Evolutionary conservation across 73 alveolate species (phyloP), one percentile per base, ranked within the genome.

Genomic region (Paraurostyla sp.): DNA sequence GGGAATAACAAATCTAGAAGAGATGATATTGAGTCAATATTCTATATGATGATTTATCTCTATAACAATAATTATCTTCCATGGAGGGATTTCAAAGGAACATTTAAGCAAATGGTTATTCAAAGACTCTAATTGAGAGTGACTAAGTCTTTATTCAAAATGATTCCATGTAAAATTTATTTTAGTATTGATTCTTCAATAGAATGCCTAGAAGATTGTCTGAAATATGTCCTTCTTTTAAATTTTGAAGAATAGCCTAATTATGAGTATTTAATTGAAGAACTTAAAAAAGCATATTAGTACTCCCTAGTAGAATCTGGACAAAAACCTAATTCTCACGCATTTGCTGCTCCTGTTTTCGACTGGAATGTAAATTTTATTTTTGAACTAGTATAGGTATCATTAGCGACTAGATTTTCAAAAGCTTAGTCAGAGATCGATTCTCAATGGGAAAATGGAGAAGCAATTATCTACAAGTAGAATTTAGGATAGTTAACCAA

Each of bases 1-100:
- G 87, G 93, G 0, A 56, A 50, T 3, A 54, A 43, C n/a, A 88
- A 52, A 54, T 88, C 94, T 0, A 46, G 94, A 45, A 54, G 90
- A 46, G 94, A 88, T 41, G 94, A 88, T 60, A 35, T 88, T 3
- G 91, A 88, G 56, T 48, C 83, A 0, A 18, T 52, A 0, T 81
- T 81, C 54, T 59, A 56, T 68, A 9, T 81, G 36, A 81, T 81
- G 91, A 57, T 81, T 7, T 81, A 81, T 59, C 71, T 81, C 50
- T 57, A 56, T 29, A 58, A 81, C 69, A 58, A 58, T 33, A 59
- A 81, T 32, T 81, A 11, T 59, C 29, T 56, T 16, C 81, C 82
- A 33, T 81, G 91, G 91, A 23, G 82, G 23, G 82, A 81, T 27
- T 58, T 81, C 52, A 4, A 81, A n/a, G 71, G 91, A 2, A 81